Evolutionary conservation across 495 filamentous ascomycete genomes (phyloP), one percentile per base, ranked within the genome.

Genomic region (Trichoderma asperelloides): DNA sequence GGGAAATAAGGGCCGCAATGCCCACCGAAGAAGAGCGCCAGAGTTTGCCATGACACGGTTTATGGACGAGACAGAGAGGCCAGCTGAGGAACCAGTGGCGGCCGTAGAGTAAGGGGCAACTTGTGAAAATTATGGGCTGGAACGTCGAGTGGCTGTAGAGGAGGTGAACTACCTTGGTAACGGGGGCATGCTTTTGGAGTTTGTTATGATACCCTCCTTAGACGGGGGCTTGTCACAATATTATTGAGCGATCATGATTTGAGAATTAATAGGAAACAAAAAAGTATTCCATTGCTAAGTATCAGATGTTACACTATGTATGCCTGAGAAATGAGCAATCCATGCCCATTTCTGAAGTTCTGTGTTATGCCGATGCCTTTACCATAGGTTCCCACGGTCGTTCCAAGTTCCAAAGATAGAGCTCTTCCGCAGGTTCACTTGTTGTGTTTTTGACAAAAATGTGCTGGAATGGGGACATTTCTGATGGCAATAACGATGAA

Each of bases 11-110:
- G 68, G 69, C 5, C 43, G 74, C 2, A 51, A 75, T 28, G 77
- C 74, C 18, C 69, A 78, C 45, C 73, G 76, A 41, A 75, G 78
- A 37, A 74, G 75, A 2, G 68, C 82, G 45, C 75, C 78, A 27
- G 79, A 82, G 66, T 78, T 80, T 65, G 79, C 80, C 71, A 79
- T 82, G 76, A 83, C 81, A 28, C 82, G 75, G 68, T 80, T 83
- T 37, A 76, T 73, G 21, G 70, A 72, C 41, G 77, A 81, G 28
- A 76, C 80, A 15, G 68, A 76, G 62, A 74, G 79, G 66, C 78
- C 79, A n/a, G 64, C 23, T 40, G 39, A 47, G 21, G 64, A 33
- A 21, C 4, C 41, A 40, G 18, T n/a, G 21, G 49, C 18, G 49
- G n/a, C 18, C 25, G 21, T n/a, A 4, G 49, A 9, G 8, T 18